Base-by-base conservation (phyloP, 495 filamentous ascomycete species). In the Aspergillus bertholletiae region DNA sequence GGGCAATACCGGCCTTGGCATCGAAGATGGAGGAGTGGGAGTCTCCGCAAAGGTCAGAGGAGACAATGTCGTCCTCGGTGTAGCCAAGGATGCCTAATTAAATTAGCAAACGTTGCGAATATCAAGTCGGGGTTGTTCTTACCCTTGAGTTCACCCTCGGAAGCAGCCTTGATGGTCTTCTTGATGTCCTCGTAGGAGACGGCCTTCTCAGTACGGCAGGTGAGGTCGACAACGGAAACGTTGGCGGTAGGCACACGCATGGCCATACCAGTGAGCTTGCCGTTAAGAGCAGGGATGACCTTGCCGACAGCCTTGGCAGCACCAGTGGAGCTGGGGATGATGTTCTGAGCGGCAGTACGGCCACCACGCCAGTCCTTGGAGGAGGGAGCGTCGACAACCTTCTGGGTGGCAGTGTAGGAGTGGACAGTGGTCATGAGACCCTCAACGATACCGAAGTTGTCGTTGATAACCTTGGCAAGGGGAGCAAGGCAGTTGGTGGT, bases 241-340 rank as follows among this genome's bases (percentile, higher is more conserved):
- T 98, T 97, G 81, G 90, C 77, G 67, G 94, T 97, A 51, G 94
- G 94, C 43, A 98, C 93, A 87, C 94, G 94, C 88, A 98, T 92
- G 65, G 95, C 80, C 94, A 98, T 96, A 77, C 94, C 94, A 61
- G 94, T 98, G 60, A 98, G 90, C 88, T 98, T 98, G 84, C 94
- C 94, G 79, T 98, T 97, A 56, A 98, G 83, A 53, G 82, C 75
- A 53, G 94, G 94, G 65, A 98, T 97, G 77, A 98, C 94, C 85
- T 98, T 98, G 79, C 94, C 94, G 79, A 98, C 94, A 71, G 94
- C 94, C 88, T 98, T 98, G 69, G 94, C 94, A 74, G 94, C 94
- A 85, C 94, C 94, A 59, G 94, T 98, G 84, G 91, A 96, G 85
- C 85, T 90, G 74, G 94, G 94, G 69, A 98, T 98, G 84, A 98